A percentile compares a stretch with the other conserved stretches of the same genome.
Conservation (phyloP, 2,329 filamentous ascomycete species). For the Byssothecium circinans region DNA sequence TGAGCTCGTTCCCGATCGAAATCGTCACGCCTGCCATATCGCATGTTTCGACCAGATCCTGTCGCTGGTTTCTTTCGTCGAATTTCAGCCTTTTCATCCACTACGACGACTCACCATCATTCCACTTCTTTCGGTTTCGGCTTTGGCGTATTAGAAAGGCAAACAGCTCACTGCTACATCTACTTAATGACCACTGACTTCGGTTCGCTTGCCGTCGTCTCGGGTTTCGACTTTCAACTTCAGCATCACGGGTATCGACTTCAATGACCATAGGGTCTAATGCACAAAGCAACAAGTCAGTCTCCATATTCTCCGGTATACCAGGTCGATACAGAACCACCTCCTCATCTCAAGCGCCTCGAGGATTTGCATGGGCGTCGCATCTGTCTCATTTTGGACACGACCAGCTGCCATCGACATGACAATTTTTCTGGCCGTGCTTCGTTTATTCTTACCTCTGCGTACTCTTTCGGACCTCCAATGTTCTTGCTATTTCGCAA, state of each 20-base stretch:
- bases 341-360: too few relatives aligned
- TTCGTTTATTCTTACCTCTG: neutral
- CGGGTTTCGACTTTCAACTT: neutral
- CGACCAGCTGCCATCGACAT: neutral
- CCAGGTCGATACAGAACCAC: neutral
- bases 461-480: neutral
- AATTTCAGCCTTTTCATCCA: neutral
- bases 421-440: neutral
- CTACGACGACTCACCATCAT: neutral
- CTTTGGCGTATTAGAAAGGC: neutral
- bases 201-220: neutral
- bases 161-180: constrained; percentile 1
- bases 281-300: neutral
- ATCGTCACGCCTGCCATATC: neutral
- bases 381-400: neutral
- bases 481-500: neutral
- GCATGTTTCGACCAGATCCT: too few relatives aligned
- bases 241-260: neutral
- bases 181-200: neutral
- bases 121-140: neutral
- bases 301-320: neutral
- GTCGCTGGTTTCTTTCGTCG: neutral
- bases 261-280: neutral
- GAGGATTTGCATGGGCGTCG: constrained; percentile 1
- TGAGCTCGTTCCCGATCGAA: constrained; percentile 4